Conservation (phyloP, 2,329 filamentous ascomycete species). For the Aureobasidium melanogenum region DNA sequence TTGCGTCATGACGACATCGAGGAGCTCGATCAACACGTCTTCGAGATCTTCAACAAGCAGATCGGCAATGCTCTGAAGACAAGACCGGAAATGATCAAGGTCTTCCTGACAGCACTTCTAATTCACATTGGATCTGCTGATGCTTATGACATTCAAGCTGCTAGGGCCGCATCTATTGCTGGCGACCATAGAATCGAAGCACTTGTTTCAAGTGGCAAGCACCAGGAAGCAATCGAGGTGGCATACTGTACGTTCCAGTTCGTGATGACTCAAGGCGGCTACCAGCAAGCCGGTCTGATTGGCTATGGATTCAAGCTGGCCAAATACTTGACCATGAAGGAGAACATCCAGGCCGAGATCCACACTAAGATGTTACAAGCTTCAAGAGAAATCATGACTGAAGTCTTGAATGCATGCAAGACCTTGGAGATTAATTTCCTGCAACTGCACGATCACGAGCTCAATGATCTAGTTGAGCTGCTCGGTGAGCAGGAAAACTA, state of each 20-base stretch:
- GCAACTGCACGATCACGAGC: constrained; percentile 35
- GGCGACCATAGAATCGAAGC: constrained; percentile 26
- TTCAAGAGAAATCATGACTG: constrained; percentile 32
- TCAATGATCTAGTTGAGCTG: constrained; percentile 38
- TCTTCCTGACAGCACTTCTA: constrained; percentile 15
- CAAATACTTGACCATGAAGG: constrained; percentile 35
- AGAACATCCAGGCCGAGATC: constrained; percentile 27
- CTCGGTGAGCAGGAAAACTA: constrained; percentile 42
- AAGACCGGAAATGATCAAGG: constrained; percentile 21
- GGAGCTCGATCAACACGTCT: constrained; percentile 20
- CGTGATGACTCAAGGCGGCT: constrained; percentile 34
- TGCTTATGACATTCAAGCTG: constrained; percentile 31
- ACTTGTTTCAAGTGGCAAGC: constrained; percentile 32
- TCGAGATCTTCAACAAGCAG: constrained; percentile 28
- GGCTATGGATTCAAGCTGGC: constrained; percentile 39
- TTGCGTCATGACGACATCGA: constrained; percentile 30
- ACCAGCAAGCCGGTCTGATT: constrained; percentile 31
- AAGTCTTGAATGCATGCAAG: constrained; percentile 35
- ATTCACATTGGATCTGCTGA: constrained; percentile 36
- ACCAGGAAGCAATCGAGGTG: constrained; percentile 34
- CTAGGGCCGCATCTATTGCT: constrained; percentile 31
- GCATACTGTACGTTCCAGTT: constrained; percentile 37
- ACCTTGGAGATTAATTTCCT: constrained; percentile 37
- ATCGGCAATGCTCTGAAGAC: constrained; percentile 24
- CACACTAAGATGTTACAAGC: constrained; percentile 29